Base-by-base conservation (phyloP, 768 basidiomycete genomes). In the Pluteus cervinus region DNA sequence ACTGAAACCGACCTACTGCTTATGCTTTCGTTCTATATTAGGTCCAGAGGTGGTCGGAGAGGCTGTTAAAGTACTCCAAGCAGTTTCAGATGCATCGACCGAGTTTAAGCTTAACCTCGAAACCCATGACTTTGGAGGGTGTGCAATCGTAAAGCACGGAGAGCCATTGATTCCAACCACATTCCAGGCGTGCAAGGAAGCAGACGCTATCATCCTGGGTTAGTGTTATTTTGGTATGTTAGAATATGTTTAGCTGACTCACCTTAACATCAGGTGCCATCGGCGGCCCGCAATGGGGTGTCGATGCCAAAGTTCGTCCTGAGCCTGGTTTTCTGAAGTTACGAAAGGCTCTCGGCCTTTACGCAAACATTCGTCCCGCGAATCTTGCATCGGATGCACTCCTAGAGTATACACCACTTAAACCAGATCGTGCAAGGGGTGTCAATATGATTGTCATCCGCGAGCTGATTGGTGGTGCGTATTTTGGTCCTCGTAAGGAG, bases 281-380 rank as follows among this genome's bases (percentile, higher is more conserved):
- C 48, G 96, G 96, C 41, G 96, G 96, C n/a, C 96, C 96, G 10
- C 97, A 97, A 63, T 99, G 96, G 96, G 93, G 91, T 33, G 85
- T 93, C 3, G 76, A 81, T 40, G 73, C 77, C 43, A 82, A 84
- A 58, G 78, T 97, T 37, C 81, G 96, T 39, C 96, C 96, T 12
- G 96, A 99, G 59, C 77, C 79, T 43, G 96, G 96, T 38, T 75
- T 99, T 8, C 79, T 99, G 20, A 57, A 67, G 5, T 75, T 99
- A 36, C 82, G 96, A 48, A 98, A 99, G 62, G 79, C 76, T 20
- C 81, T 98, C 37, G 94, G 92, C 15, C 76, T 98, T 33, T 98
- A 93, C 64, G 94, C 91, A 56, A 99, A 99, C 66, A 96, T 99
- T 59, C 87, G 96, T 21, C 96, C 96, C 9, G 89, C 91, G 8